Evolutionary conservation across 345 rosid species (phyloP).

Genomic region (Eucalyptus guilfoylei): DNA sequence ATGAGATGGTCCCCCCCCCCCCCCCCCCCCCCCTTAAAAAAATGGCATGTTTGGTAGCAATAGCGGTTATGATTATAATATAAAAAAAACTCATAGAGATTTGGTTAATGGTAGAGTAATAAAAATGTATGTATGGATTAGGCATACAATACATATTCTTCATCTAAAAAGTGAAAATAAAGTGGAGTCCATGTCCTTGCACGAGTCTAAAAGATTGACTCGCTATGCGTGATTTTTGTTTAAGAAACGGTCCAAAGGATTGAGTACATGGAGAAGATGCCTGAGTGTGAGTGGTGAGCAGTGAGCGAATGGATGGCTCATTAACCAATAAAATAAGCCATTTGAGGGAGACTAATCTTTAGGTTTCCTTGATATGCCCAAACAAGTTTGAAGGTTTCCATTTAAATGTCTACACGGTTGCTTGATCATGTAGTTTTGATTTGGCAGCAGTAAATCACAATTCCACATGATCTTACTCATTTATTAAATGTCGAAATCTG

Average conservation of each 20-base stretch:
- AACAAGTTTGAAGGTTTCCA: neutral
- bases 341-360: neutral
- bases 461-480: accelerated
- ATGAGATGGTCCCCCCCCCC: neutral
- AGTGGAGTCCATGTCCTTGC: neutral
- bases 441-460: neutral
- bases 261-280: neutral
- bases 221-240: neutral
- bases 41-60: neutral
- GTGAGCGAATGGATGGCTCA: neutral
- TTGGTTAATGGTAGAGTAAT: neutral
- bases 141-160: neutral
- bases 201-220: neutral
- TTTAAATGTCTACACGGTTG: neutral
- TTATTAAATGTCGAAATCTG: neutral
- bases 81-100: neutral
- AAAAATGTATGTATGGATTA: neutral
- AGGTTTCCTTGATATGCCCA: neutral
- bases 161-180: neutral
- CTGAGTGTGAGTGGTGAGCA: neutral
- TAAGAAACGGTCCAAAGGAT: neutral
- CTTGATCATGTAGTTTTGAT: neutral
- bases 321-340: neutral
- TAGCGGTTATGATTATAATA: neutral
- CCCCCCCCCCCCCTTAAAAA: neutral